Conservation (phyloP, 208 protist species). For the Angomonas deanei region DNA sequence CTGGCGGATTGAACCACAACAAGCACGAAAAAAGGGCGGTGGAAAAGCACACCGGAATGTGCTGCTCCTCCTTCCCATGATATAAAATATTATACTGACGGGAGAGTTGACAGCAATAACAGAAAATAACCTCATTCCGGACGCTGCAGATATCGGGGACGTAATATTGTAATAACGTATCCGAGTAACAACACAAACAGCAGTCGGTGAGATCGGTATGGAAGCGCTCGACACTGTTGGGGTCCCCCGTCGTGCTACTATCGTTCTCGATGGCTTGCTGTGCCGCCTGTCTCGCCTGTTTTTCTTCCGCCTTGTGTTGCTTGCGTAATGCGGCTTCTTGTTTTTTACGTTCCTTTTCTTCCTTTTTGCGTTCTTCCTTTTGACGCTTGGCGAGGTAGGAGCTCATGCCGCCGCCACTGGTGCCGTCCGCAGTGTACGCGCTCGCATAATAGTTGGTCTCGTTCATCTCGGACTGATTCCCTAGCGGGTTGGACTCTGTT, state of each 20-base stretch:
- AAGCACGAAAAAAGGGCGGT: neutral
- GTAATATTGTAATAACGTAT: too few species aligned
- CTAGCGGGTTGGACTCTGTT: too few species aligned
- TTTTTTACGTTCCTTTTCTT: neutral
- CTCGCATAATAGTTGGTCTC: neutral
- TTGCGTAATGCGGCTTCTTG: neutral
- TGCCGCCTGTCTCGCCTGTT: neutral
- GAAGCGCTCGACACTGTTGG: neutral
- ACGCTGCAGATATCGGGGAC: neutral
- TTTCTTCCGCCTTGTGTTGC: neutral
- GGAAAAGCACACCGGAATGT: neutral
- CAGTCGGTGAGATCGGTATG: neutral
- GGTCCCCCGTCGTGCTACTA: neutral
- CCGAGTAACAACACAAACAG: too few species aligned
- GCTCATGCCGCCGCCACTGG: neutral
- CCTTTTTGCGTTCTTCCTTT: neutral
- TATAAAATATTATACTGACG: slow-evolving; percentile 3
- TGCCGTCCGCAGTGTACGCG: neutral
- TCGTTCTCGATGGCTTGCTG: neutral
- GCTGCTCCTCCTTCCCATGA: neutral
- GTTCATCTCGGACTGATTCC: too few species aligned
- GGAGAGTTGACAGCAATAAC: slow-evolving; percentile 1
- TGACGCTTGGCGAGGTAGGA: neutral
- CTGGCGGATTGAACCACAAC: too few species aligned
- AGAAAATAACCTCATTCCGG: neutral